A percentile compares a stretch with the other conserved stretches of the same genome.
Evolutionary conservation across 805 yeast genomes (phyloP).

Genomic region (Hanseniaspora mollemarum): DNA sequence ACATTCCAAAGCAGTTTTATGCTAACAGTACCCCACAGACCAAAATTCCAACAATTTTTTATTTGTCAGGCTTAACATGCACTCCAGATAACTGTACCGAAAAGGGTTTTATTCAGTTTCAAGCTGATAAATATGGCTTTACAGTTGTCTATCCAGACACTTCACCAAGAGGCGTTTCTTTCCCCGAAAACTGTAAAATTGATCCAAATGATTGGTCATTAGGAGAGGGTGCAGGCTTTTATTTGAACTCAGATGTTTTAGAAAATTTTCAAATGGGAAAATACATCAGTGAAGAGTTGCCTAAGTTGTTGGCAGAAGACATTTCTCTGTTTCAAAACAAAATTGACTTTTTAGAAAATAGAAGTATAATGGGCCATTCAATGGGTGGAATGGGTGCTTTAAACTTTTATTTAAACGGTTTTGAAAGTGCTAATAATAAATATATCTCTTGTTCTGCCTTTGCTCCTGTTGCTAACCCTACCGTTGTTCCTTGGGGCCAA

Average conservation of each 20-base stretch:
- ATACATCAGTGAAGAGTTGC: slow-evolving; percentile 67
- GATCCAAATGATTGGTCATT: slow-evolving; percentile 64
- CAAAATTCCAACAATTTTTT: slow-evolving; percentile 60
- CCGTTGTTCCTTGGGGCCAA: slow-evolving; percentile 72
- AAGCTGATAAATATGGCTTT: slow-evolving; percentile 70
- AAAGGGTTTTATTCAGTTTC: slow-evolving; percentile 76
- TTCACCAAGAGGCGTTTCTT: slow-evolving; percentile 70
- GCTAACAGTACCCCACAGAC: slow-evolving; percentile 18
- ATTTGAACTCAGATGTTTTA: slow-evolving; percentile 66
- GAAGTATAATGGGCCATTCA: slow-evolving; percentile 88
- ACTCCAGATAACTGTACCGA: slow-evolving; percentile 88
- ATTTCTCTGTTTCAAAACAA: slow-evolving; percentile 30
- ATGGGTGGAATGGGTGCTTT: slow-evolving; percentile 98
- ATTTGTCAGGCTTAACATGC: slow-evolving; percentile 83
- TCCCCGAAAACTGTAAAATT: slow-evolving; percentile 50
- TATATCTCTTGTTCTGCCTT: slow-evolving; percentile 80
- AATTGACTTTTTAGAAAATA: slow-evolving; percentile 48
- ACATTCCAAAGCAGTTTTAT: slow-evolving; percentile 50
- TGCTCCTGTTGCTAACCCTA: slow-evolving; percentile 80
- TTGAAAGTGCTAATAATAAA: slow-evolving; percentile 33
- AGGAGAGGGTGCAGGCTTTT: slow-evolving; percentile 93
- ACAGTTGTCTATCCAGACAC: slow-evolving; percentile 93
- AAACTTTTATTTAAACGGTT: slow-evolving; percentile 53
- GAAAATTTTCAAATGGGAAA: slow-evolving; percentile 75
- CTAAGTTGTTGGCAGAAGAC: slow-evolving; percentile 35